Evolutionary conservation across 305 asterid genomes (phyloP).

Genomic region (Caryopteris hybrid): DNA sequence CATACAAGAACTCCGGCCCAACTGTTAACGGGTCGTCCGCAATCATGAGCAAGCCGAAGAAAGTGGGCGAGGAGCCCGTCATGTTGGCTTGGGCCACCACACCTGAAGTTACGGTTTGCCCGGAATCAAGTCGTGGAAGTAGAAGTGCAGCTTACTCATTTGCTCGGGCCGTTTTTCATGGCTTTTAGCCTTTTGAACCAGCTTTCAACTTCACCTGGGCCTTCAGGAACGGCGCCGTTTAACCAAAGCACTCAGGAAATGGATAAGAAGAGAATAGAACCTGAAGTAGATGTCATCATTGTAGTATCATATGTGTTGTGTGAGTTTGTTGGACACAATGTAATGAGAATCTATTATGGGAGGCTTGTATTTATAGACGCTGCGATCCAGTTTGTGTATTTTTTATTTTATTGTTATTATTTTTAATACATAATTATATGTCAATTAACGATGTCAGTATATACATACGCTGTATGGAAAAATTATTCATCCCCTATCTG

Average conservation of each 20-base stretch:
- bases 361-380: not conserved
- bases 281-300: no score
- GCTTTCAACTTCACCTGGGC: not conserved
- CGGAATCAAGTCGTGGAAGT: constrained; percentile 1
- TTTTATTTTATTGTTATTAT: no score
- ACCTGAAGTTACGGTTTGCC: constrained; percentile 5
- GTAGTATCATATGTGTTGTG: no score
- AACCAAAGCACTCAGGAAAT: no score
- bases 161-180: not conserved
- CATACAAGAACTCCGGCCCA: constrained; percentile 4
- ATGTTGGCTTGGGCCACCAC: constrained; percentile 7
- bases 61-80: not conserved
- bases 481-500: no score
- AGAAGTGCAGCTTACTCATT: constrained; percentile 19
- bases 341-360: no score
- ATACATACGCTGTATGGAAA: no score
- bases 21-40: constrained; percentile 16
- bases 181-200: constrained; percentile 2
- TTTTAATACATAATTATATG: no score
- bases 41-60: no score
- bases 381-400: no score
- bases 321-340: no score
- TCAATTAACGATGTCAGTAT: no score
- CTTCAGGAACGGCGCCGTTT: not conserved
- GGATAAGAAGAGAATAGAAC: not conserved